Base-by-base conservation (phyloP, 2,329 filamentous ascomycete species). In the Biscogniauxia mediterranea region DNA sequence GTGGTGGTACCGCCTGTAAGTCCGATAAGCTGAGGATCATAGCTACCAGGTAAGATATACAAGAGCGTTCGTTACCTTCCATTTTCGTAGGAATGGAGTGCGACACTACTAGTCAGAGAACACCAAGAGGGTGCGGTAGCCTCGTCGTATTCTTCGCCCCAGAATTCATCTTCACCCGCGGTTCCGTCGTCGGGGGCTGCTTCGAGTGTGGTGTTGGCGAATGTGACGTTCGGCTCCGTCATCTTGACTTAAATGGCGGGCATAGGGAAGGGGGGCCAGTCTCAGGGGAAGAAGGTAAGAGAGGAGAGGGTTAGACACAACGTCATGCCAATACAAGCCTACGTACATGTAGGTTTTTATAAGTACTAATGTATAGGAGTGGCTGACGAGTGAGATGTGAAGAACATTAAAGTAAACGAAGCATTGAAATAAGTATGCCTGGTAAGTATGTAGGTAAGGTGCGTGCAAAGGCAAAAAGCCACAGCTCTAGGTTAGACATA, bases 1-100 rank as follows among this genome's bases (percentile, higher is more conserved):
- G 28, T 75, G 76, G 67, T 84, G 81, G 64, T 83, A 84, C 49
- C 81, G 77, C 61, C 82, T 81, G 38, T 23, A 19, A 59, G 50
- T 20, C 19, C 54, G 52, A 25, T 56, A 23, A 59, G 53, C 25
- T 52, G 52, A 38, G 26, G 46, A 38, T 23, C 5, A 17, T 28
- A 38, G 49, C 52, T n/a, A 32, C 52, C 26, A 46, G 23, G 23
- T 26, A 25, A 55, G 23, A 55, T 53, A 52, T 38, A 52, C 55
- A 51, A 51, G 13, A 51, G 17, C 9, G 19, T 52, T 38, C 9
- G 23, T 50, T 60, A 60, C 58, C 58, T 60, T 54, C 49, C 64
- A 59, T 61, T 58, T 25, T 61, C 53, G 46, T 54, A 58, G 23
- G 57, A 54, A 56, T 62, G 57, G 17, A 50, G 57, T 17, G 50